Evolutionary conservation across 176 grass and related monocot genomes (phyloP), one percentile per base, ranked within the genome.

Genomic region (Ananas comosus): DNA sequence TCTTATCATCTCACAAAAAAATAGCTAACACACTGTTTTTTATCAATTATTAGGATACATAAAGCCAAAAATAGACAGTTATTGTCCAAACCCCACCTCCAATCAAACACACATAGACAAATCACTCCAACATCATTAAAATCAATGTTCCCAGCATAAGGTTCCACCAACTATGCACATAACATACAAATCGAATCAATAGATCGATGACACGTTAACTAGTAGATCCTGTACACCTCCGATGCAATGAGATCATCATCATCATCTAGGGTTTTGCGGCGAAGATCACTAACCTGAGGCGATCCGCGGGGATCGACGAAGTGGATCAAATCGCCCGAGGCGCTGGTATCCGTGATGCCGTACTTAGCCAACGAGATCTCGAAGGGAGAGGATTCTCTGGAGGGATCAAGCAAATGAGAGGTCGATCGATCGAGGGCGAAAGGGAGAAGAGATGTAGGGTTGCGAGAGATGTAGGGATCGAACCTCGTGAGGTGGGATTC

Each of bases 341-440:
- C 88, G 72, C 83, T 80, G 50, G 68, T 67, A 33, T 64, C 61
- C 11, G 16, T 22, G 42, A 83, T 72, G 48, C 80, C 80, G 49
- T 96, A 91, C 63, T 84, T 96, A 4, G 29, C 50, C 11, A 96
- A 72, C 25, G 88, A 50, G 13, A 91, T 51, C 58, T 86, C 78
- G 51, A 96, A 86, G 11, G 83, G 78, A 6, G 72, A 56, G 49
- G 73, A 70, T 10, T 75, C 88, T 72, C 91, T 96, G 82, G 70
- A 81, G 21, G 58, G 50, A 63, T 21, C 49, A 47, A 51, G 23
- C 2, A 9, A 18, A 72, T 59, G 42, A 73, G 81, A 69, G 76
- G 75, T 78, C 83, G 63, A 18, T 12, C 33, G 2, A 63, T 24
- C 48, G 25, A 4, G 18, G 4, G 13, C 24, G 16, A 48, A 52